These are phyloP conservation scores for Acarospora socialis DNA, from an alignment of 2,329 filamentous ascomycete species.

Conservation along the genomic window DNA sequence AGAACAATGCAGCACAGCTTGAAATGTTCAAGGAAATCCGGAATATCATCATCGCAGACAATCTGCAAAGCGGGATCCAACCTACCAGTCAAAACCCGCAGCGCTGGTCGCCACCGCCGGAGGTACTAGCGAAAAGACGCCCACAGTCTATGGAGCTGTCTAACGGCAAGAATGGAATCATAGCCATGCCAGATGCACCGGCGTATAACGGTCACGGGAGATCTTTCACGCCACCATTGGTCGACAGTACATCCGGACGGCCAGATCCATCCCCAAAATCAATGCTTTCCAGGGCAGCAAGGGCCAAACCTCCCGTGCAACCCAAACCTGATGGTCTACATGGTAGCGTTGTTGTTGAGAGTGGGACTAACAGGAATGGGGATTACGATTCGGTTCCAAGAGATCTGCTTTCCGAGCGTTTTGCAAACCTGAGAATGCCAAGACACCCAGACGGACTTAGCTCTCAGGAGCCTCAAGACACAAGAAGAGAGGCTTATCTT, in stretches of 20 bases:
- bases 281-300: too few relatives aligned
- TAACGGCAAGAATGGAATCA: too few relatives aligned
- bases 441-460: too few relatives aligned
- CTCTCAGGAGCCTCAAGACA: too few relatives aligned
- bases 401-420: slow-evolving; percentile 28
- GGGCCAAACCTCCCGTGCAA: slow-evolving; percentile 7
- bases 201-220: too few relatives aligned
- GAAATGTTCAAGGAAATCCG: slow-evolving; percentile 34
- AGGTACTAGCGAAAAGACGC: too few relatives aligned
- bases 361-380: not conserved
- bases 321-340: slow-evolving; percentile 9
- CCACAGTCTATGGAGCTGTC: too few relatives aligned
- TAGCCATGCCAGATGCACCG: too few relatives aligned
- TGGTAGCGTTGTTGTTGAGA: not conserved
- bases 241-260: not conserved
- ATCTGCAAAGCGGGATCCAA: slow-evolving; percentile 17
- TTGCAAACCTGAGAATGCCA: slow-evolving; percentile 21
- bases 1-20: slow-evolving; percentile 23
- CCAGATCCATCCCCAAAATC: not conserved
- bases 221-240: too few relatives aligned
- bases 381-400: slow-evolving; percentile 10
- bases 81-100: too few relatives aligned
- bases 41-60: slow-evolving; percentile 37
- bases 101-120: too few relatives aligned
- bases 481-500: too few relatives aligned